Base-by-base conservation (phyloP, 768 basidiomycete genomes). In the Trametes meyenii region DNA sequence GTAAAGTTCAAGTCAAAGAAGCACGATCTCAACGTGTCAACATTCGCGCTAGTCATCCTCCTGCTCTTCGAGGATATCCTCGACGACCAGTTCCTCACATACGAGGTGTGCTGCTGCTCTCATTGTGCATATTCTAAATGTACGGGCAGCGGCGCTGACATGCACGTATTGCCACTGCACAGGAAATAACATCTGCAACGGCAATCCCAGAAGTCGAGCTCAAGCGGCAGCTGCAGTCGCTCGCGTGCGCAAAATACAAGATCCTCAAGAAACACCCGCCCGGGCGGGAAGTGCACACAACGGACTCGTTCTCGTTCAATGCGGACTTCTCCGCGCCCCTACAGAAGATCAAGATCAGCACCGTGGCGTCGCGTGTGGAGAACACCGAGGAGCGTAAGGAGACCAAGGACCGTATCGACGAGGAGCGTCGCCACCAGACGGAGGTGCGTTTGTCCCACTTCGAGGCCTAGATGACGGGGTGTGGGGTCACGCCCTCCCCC, bases 191-290 rank as follows among this genome's bases (percentile, higher is more conserved):
- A 73, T 72, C 82, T 10, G 83, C 88, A 5, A 94, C 95, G 0
- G 70, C 75, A 16, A 90, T 98, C 57, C 84, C 86, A 0, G 87
- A 94, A 19, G 62, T 63, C 0, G 96, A 98, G 59, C 81, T 98
- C 2, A 86, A 89, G 70, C 89, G 97, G n/a, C 90, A 94, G 66
- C 82, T 99, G 2, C 97, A 99, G 71, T 95, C 96, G 0, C 81
- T 99, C 23, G 96, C 97, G 0, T 98, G 96, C 70, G 94, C 91
- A 11, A 98, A 95, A 72, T 94, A 82, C 79, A 95, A 95, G 69
- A 80, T 99, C 29, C 75, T 99, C 65, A 94, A 88, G 75, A 98
- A 98, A 70, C 87, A 89, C 62, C 97, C 96, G 0, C 84, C 90
- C 42, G 85, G 93, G 10, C 85, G 96, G 43, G 96, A 98, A 21